Conservation (phyloP, 2,329 filamentous ascomycete genomes). For the Colletotrichum coccodes region DNA sequence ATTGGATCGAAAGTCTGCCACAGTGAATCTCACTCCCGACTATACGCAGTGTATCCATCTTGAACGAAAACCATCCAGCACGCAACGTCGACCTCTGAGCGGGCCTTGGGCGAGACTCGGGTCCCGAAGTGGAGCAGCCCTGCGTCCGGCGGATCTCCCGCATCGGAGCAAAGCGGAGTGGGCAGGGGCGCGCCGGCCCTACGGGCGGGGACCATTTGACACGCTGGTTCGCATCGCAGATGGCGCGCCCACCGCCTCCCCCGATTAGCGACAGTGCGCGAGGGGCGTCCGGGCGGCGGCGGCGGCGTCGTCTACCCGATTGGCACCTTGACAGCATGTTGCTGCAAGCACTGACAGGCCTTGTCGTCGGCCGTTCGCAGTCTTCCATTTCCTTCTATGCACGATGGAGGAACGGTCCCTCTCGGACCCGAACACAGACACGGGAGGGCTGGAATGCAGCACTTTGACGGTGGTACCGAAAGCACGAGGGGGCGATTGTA, state of each 20-base stretch:
- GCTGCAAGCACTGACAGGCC: background rate
- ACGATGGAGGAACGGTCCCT: background rate
- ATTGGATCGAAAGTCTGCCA: too few relatives aligned
- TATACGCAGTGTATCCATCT: background rate
- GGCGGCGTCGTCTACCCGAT: too few relatives aligned
- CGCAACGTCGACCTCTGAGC: background rate
- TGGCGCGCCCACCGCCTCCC: conserved; percentile 7
- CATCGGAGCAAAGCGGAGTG: conserved; percentile 2
- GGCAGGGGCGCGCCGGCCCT: background rate
- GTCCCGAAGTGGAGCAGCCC: background rate
- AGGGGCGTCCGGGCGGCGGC: conserved; percentile 13
- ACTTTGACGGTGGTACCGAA: conserved; percentile 7
- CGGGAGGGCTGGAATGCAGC: background rate
- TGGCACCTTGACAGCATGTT: conserved; percentile 22
- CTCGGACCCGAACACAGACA: conserved; percentile 24
- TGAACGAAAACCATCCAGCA: background rate
- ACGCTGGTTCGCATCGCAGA: conserved; percentile 19
- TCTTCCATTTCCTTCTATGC: background rate
- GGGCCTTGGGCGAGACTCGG: background rate
- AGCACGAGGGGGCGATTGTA: background rate
- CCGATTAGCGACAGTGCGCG: conserved; percentile 25
- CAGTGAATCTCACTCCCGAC: background rate
- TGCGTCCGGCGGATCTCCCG: conserved; percentile 15
- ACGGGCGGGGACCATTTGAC: conserved; percentile 11
- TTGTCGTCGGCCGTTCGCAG: background rate